Base-by-base conservation (phyloP, 2,329 filamentous ascomycete species). In the Aspergillus aculeatinus region DNA sequence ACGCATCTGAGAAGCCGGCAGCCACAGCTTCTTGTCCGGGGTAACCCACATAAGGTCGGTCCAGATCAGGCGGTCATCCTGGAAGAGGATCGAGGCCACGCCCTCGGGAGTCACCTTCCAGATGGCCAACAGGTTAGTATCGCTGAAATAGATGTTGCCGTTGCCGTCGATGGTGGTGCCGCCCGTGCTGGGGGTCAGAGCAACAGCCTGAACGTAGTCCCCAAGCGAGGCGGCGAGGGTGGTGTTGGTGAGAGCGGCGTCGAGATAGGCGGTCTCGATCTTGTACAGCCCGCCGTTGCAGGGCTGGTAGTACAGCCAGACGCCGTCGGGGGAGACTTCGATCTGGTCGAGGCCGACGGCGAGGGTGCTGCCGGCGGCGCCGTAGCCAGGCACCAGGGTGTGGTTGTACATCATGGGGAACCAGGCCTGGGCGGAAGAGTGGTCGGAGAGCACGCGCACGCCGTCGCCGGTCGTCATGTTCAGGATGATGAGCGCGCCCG, bases 321-420 rank as follows among this genome's bases (percentile, higher is more conserved):
- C 63, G 2, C 71, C 74, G 49, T 77, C 71, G 1, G 76, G 75
- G 0, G 72, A 76, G 5, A 77, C 74, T 63, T 78, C 76, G n/a
- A 74, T 69, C 56, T 78, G 75, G 23, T 65, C 63, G 33, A 60
- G 48, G 14, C 52, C 57, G 19, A 59, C 57, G 10, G 52, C 39
- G 14, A 54, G 51, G 23, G 51, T 54, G 35, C 51, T 54, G 2
- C 51, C 51, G 33, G 51, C 33, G 23, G 35, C 51, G 12, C 51
- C 51, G 35, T 54, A 47, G 0, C 51, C 51, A 25, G 51, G 51
- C 29, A 54, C 51, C 7, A 54, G 23, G 7, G 51, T 54, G 23
- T 39, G 33, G 16, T 54, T 54, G 51, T 54, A 54, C 51, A 54
- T 54, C 51, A 54, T 54, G 14, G 51, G 51, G 51, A 54, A 54